Evolutionary conservation across 1,284 basidiomycete genomes (phyloP), one percentile per base, ranked within the genome.

Genomic region (Tylopilus sp.): DNA sequence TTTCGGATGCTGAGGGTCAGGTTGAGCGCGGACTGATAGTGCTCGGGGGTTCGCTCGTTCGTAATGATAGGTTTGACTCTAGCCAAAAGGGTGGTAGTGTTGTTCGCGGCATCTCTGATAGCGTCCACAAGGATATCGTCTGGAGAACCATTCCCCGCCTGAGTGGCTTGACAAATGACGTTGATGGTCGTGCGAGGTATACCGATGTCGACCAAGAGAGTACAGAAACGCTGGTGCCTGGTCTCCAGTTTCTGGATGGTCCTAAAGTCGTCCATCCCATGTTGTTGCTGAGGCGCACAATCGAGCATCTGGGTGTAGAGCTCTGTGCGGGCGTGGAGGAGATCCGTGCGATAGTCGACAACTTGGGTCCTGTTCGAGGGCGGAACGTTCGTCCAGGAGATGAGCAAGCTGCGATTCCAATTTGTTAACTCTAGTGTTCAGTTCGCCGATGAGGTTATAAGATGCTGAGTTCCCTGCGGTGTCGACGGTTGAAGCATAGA

Each of bases 21-120:
- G 61, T 83, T 78, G 63, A 88, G 80, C 41, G 85, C 84, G 10
- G 86, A 84, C 26, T 81, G 73, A 70, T 88, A 88, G 58, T 86
- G 81, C 38, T 83, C 83, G 55, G 79, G 76, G 13, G 84, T 82
- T 32, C 83, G 82, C 53, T 80, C 75, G 29, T 81, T 80, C 52
- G 78, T 78, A 52, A 84, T 69, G 18, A 82, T 77, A 56, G 84
- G 80, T 26, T 84, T 79, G 55, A 88, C 79, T 38, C 70, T 79
- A 12, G 83, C 81, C 83, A 87, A 85, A 15, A 81, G 76, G 58
- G 82, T 82, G 29, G 69, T 79, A 19, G 79, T 77, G 33, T 77
- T 77, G 15, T 80, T 72, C 18, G 82, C 76, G 13, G 85, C 85
- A 39, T 79, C 75, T 67, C 80, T 78, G 69, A 89, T 85, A 4